Conservation (phyloP, 2,329 filamentous ascomycete genomes). For the Penicillium sp. region DNA sequence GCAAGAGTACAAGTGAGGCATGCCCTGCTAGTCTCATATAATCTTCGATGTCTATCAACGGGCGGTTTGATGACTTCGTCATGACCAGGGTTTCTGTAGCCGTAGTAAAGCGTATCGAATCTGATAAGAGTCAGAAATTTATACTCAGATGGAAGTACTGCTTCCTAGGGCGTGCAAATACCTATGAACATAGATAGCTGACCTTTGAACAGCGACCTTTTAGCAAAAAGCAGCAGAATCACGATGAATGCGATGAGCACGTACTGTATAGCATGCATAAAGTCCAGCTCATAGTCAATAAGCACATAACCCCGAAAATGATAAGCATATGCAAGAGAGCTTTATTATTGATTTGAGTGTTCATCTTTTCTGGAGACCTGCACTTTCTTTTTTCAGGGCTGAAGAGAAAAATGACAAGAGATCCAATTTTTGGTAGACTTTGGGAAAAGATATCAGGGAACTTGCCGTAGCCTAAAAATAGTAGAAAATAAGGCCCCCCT, state of each 20-base stretch:
- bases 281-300: not conserved
- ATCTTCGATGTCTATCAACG: not conserved
- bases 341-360: not conserved
- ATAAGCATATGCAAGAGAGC: not conserved
- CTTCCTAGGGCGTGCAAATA: not conserved
- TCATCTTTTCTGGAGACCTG: not conserved
- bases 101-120: not conserved
- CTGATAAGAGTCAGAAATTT: not conserved
- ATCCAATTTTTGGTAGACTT: no score
- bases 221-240: not conserved
- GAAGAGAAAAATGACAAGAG: not conserved
- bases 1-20: not conserved
- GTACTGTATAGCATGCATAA: not conserved
- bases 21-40: not conserved
- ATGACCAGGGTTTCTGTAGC: not conserved
- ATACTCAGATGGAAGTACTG: no score
- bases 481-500: no score
- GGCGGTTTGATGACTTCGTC: not conserved
- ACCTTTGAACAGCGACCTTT: not conserved
- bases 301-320: not conserved
- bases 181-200: not conserved
- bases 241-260: not conserved
- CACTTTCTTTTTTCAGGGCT: not conserved
- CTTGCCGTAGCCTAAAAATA: no score
- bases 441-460: no score